These are phyloP conservation scores for Pleurotus ostreatus DNA, from an alignment of 768 basidiomycete genomes.

Conservation along the genomic window DNA sequence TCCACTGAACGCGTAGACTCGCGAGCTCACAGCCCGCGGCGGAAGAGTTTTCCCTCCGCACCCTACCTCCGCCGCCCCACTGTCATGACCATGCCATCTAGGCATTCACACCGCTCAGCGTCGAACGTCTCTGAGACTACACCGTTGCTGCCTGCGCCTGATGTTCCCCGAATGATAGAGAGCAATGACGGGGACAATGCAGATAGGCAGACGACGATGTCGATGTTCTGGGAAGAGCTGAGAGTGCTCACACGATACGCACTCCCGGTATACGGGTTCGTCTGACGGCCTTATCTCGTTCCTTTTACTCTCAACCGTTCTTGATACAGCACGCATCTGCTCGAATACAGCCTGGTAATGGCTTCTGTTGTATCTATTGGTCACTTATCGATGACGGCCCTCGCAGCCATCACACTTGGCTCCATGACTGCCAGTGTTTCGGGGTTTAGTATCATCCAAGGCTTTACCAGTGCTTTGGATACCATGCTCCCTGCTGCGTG, in stretches of 20 bases:
- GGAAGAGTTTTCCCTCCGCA: conserved; percentile 21
- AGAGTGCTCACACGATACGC: conserved; percentile 58
- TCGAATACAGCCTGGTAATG: conserved; percentile 85
- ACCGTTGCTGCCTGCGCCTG: conserved; percentile 48
- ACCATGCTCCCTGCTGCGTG: conserved; percentile 93
- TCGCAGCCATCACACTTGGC: conserved; percentile 77
- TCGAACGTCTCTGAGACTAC: conserved; percentile 42
- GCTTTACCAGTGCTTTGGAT: conserved; percentile 82
- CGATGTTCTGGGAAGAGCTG: conserved; percentile 55
- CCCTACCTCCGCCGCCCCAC: conserved; percentile 30
- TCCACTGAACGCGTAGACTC: conserved; percentile 13
- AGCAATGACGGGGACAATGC: conserved; percentile 30
- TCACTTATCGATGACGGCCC: conserved; percentile 83
- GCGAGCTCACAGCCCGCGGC: conserved; percentile 11
- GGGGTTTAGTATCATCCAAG: conserved; percentile 77
- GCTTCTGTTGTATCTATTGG: conserved; percentile 86
- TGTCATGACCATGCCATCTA: conserved; percentile 28
- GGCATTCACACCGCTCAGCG: background rate
- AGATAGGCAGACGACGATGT: conserved; percentile 23
- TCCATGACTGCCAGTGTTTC: conserved; percentile 74
- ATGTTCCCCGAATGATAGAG: conserved; percentile 57
- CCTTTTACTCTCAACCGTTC: background rate
- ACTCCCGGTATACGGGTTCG: conserved; percentile 69
- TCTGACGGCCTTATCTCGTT: conserved; percentile 19
- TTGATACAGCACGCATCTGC: conserved; percentile 59